Base-by-base conservation (phyloP, 129 eudicot species). In the Arctium lappa region DNA sequence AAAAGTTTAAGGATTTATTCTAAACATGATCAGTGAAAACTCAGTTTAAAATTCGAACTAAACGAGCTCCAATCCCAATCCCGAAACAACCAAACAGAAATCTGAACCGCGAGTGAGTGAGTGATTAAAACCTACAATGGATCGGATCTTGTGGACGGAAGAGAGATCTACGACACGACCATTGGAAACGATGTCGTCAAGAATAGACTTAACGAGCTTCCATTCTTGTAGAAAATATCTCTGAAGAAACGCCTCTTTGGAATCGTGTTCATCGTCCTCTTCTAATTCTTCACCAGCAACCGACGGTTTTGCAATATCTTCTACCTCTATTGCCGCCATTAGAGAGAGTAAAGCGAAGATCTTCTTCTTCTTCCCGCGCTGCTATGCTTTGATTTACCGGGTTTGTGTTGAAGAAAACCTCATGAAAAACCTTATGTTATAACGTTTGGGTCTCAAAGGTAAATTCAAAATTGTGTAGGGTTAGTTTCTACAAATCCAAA, bases 171-270 rank as follows among this genome's bases (percentile, higher is more conserved):
- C 56, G 84, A 90, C 95, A 62, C 89, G 80, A 72, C 88, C 90
- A 40, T 75, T 77, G 34, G 97, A 89, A 77, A 95, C 82, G 87
- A 95, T 95, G 79, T 89, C 86, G 90, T 91, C 88, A 9, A 95
- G 89, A 53, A 91, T 84, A 30, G 97, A 91, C 86, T 90, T 93
- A 84, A 95, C 98, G 80, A 85, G 85, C 81, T 89, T 87, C 99
- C 99, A 95, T 82, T 95, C 99, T 27, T 81, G 93, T 8, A 95
- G 90, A 62, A 95, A 95, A 88, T 89, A 95, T 77, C 90, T 88
- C 69, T 92, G 93, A 46, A 95, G 76, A 77, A 91, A 94, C 34
- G 73, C 78, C 63, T 91, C 92, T 68, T 86, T 85, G 0, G 97
- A 84, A 75, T 88, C 98, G 79, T 87, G 97, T 82, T 92, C 97